Evolutionary conservation across 805 yeast species (phyloP), one percentile per base, ranked within the genome.

Genomic region (Wickerhamiella vanderwaltii): DNA sequence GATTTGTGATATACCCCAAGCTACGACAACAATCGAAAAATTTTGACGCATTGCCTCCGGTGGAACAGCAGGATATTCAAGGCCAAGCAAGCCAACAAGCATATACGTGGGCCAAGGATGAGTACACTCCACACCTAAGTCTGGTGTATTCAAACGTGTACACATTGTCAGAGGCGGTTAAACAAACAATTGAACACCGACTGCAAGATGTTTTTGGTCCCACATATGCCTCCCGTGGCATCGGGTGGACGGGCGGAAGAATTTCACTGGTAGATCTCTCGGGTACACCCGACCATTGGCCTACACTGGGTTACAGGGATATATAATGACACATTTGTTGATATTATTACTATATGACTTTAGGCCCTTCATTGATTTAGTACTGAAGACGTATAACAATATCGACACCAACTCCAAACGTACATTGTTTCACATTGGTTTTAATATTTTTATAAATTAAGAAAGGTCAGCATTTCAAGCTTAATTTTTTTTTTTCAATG

Each of bases 71-170:
- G 9, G 41, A 37, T 6, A 43, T 49, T 13, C 57, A 48, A 25
- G 52, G 61, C 4, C 57, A 63, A 42, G 64, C 66, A 6, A 62
- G 67, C 23, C 52, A 54, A 32, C 64, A 69, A 25, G 77, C 84
- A 0, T 65, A 60, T 5, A 65, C 65, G 19, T 80, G 88, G 87
- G 68, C 71, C 4, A 46, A 46, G 11, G 52, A 59, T 3, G 79
- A 75, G 41, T 82, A 65, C 53, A 73, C 71, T 40, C 93, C 94
- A 1, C 94, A 82, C 55, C 62, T 82, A 13, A 77, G 86, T 6
- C 59, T 82, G 42, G 75, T 75, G 4, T 82, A 82, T 57, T 75
- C 85, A 7, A 69, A 74, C 45, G 56, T 71, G 20, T 68, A 72
- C 49, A 84, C 83, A 7, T 70, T 83, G 11, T 77, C 77, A 48